Base-by-base conservation (phyloP, 2,329 filamentous ascomycete species). In the Endocalyx cinctus region DNA sequence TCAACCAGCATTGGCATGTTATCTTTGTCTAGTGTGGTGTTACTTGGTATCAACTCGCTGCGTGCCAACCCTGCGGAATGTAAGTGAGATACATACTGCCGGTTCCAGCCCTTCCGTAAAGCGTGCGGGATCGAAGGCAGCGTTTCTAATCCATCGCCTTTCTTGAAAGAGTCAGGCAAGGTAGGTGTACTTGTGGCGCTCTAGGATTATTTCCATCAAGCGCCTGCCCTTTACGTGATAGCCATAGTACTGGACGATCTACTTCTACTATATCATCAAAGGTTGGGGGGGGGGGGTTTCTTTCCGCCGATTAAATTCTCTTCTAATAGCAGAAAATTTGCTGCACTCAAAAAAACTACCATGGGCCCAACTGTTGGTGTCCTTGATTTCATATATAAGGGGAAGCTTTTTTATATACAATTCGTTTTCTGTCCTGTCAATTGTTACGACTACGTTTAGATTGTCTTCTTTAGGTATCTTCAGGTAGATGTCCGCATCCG, bases 401-500 rank as follows among this genome's bases (percentile, higher is more conserved):
- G 38, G 35, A 31, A 39, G 38, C 25, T 37, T 37, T 32, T 44
- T 44, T 19, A 42, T 37, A 25, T 38, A 38, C 35, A 41, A 15
- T 19, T 37, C 28, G 26, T 31, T 28, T 30, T 39, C 26, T 4
- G 41, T 31, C 16, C 22, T 37, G 12, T 29, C 32, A 25, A 14
- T 29, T 22, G 20, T 27, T 34, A 27, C 20, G n/a, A 34, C 32
- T 25, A 23, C 31, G 23, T 29, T 41, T 10, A 38, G 31, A 23
- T 20, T 35, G 15, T 30, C 25, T 31, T 27, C 41, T 38, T 35
- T 32, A 28, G 38, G 39, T 37, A 44, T 37, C 27, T 37, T 29
- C 20, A 39, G 41, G 36, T 44, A 42, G 26, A 44, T 39, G 29
- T 42, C 38, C 14, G 31, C 29, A 26, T 44, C 41, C 27, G 41